Evolutionary conservation across 441 rosid genomes (phyloP), one percentile per base, ranked within the genome.

Genomic region (Pelargonium cotyledonis): DNA sequence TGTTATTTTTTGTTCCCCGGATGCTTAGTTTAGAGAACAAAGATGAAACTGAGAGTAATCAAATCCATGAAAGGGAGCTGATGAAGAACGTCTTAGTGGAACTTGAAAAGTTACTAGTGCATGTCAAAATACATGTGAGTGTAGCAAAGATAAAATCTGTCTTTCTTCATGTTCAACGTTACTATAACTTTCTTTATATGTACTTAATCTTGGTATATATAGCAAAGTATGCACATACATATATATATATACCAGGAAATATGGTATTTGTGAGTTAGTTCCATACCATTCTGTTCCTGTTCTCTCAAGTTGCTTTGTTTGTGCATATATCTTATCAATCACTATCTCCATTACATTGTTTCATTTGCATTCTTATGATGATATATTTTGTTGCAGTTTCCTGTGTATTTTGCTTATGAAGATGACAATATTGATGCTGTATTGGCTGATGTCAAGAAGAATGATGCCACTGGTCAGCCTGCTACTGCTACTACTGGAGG

Each of bases 401-500:
- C 97, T n/a, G 97, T 89, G 47, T 94, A 94, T 85, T 91, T 91
- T 70, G 92, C 96, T 6, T 94, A 88, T 76, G 99, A 94, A 87
- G 81, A 91, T 77, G 95, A 91, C 73, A 90, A 88, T 70, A 85
- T 91, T 72, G 84, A 85, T 71, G 74, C 82, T 70, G 88, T 91
- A 65, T 78, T 91, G 85, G 89, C 90, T 70, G 96, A 87, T 76
- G 85, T 94, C 68, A 86, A 87, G 88, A 89, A 80, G 77, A 86
- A 79, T 85, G 99, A 94, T 79, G 89, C 79, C 29, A 83, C 84
- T 76, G 95, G 99, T 81, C 97, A 87, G 74, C 92, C 91, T 66
- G 99, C 97, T 75, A 86, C 99, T 71, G 96, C 99, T 16, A 94
- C 96, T 26, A 86, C 96, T 8, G 99, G 99, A 80, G 97, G 99